Conservation (phyloP, 306 rosid genomes). For the Sphenostylis stenocarpa region DNA sequence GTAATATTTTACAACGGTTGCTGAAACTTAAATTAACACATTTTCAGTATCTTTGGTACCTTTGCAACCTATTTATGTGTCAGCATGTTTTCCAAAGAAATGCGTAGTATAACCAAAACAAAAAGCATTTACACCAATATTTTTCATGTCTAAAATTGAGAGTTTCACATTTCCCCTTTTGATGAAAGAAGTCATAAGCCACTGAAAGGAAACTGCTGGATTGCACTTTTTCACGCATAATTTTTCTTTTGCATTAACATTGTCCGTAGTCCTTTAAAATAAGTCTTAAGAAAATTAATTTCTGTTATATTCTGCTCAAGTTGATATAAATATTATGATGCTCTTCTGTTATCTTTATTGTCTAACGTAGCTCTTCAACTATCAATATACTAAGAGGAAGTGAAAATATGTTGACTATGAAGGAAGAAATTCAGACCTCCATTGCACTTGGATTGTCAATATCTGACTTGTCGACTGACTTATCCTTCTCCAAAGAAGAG, state of each 20-base stretch:
- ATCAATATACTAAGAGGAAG: background rate
- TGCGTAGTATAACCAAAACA: background rate
- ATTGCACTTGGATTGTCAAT: conserved; percentile 41
- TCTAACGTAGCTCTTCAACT: background rate
- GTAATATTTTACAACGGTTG: background rate
- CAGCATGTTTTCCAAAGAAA: background rate
- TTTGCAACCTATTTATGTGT: background rate
- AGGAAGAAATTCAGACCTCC: conserved; percentile 51
- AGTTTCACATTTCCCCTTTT: conserved; percentile 9
- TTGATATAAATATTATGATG: background rate
- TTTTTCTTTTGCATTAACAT: background rate
- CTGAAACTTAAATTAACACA: conserved; percentile 1
- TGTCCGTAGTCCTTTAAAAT: background rate
- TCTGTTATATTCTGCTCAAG: conserved; percentile 1
- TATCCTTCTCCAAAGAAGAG: conserved; percentile 58
- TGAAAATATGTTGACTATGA: background rate
- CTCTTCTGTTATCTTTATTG: conserved; percentile 11
- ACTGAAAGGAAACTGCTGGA: conserved; percentile 9
- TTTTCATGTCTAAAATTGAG: conserved; percentile 7
- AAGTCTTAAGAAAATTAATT: background rate
- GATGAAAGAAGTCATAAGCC: background rate
- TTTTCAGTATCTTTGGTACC: background rate
- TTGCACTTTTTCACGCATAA: background rate
- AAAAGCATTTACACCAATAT: background rate
- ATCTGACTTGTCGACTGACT: conserved; percentile 54